Evolutionary conservation across 495 filamentous ascomycete genomes (phyloP).

Genomic region (Xylaria cubensis): DNA sequence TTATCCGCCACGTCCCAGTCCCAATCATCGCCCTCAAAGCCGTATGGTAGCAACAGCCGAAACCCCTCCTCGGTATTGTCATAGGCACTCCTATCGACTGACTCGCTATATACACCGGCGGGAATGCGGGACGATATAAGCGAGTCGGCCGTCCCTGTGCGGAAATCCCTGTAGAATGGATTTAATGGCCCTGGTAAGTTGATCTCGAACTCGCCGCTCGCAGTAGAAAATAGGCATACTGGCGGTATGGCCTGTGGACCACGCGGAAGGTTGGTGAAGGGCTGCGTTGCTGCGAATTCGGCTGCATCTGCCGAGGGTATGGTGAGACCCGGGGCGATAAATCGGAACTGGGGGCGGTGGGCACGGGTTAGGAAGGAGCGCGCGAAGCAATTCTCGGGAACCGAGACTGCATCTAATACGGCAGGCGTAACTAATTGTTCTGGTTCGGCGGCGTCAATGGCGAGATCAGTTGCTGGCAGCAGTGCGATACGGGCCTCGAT

Average conservation of each 20-base stretch:
- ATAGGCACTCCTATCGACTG: neutral
- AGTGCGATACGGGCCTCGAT: slow-evolving; percentile 3
- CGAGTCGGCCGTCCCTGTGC: neutral
- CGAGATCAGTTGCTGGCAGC: neutral
- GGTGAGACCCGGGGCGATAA: neutral
- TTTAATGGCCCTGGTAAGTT: neutral
- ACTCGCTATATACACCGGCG: neutral
- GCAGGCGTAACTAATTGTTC: neutral
- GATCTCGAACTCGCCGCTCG: neutral
- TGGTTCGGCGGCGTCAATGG: neutral
- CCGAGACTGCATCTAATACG: neutral
- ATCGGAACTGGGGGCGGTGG: neutral
- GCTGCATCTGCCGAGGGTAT: neutral
- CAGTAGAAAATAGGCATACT: neutral
- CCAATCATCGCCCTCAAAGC: too few species aligned
- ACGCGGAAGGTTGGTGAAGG: neutral
- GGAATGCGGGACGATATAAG: neutral
- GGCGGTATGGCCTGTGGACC: neutral
- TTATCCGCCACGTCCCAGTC: neutral
- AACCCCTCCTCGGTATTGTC: slow-evolving; percentile 2
- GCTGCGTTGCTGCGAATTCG: neutral
- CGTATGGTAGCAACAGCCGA: slow-evolving; percentile 3
- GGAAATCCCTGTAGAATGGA: neutral
- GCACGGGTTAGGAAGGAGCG: neutral
- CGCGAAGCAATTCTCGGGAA: neutral